Evolutionary conservation across 441 rosid genomes (phyloP), one percentile per base, ranked within the genome.

Genomic region (Adansonia madagascariensis): DNA sequence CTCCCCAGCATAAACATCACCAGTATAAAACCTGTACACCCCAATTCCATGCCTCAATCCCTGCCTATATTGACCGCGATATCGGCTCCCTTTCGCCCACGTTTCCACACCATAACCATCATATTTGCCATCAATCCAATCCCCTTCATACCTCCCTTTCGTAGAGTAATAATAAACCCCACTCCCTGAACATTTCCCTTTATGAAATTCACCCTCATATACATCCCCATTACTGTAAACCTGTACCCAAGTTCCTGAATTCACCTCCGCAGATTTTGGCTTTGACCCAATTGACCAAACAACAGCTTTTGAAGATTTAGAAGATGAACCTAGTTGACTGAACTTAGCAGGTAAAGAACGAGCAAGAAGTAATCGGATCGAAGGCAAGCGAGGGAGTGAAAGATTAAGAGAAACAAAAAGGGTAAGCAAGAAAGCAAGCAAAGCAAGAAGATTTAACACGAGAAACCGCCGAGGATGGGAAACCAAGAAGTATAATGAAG

Each of bases 51-150:
- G 88, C 80, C 93, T 88, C 80, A 90, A 55, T 17, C 93, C 93
- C 68, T 80, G 86, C 85, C 88, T 84, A 75, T 87, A 90, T 64
- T 88, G 90, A 60, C 93, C 93, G 7, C 91, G 81, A 73, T 88
- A 90, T 69, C 90, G 83, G 80, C 93, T 90, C 55, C 93, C 93
- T 82, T 82, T 88, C 3, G 88, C 89, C 93, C 93, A 90, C 0
- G 93, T 88, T 82, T 90, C 93, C 3, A 90, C 90, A 12, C 93
- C 93, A 77, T 82, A 84, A 1, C 93, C 93, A 80, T 89, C 91
- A 74, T 90, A 88, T 80, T 90, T 88, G 50, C 86, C 91, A 82
- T 88, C 88, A 71, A 90, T 72, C 93, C 93, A 90, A 70, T 90
- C 93, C 5, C 93, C 93, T 74, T 90, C 93, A 41, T 84, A 90